These are phyloP conservation scores for Exophiala sideris DNA, from an alignment of 2,329 filamentous ascomycete species.

Conservation along the genomic window DNA sequence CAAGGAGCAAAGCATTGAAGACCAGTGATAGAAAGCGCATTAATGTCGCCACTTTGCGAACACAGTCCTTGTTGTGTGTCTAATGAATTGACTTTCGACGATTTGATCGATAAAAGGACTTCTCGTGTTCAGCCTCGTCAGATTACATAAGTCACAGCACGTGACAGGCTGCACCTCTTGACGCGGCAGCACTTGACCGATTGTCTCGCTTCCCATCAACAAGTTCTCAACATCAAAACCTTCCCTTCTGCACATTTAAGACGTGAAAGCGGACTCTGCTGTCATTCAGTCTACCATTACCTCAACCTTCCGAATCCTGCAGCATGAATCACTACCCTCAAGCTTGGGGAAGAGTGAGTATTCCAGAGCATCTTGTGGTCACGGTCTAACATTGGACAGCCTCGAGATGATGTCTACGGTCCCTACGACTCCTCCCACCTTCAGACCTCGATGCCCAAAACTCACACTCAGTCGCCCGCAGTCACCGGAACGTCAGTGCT, in stretches of 20 bases:
- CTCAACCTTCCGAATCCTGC: not conserved
- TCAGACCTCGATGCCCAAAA: conserved; percentile 64
- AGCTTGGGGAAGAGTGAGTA: conserved; percentile 62
- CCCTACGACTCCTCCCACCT: conserved; percentile 87
- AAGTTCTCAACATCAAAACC: too few relatives aligned
- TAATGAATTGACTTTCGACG: not conserved
- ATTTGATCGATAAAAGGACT: conserved; percentile 2
- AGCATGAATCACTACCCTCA: conserved; percentile 65
- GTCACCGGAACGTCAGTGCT: conserved; percentile 96
- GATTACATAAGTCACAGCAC: too few relatives aligned
- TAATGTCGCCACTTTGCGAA: not conserved
- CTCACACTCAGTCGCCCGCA: conserved; percentile 87
- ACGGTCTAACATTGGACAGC: conserved; percentile 55
- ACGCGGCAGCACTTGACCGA: conserved; percentile 4
- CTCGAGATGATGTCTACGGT: conserved; percentile 95
- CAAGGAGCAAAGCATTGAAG: too few relatives aligned
- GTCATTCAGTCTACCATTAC: too few relatives aligned
- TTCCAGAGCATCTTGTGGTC: conserved; percentile 6
- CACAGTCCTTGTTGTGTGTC: conserved; percentile 1
- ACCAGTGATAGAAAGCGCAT: too few relatives aligned
- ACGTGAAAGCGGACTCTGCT: too few relatives aligned
- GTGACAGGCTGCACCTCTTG: conserved; percentile 14
- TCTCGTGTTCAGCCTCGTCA: not conserved
- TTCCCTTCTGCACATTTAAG: too few relatives aligned
- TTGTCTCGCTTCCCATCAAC: not conserved